Percentiles rank a stretch among this genome's conserved stretches.
phyloP scores from a whole-genome alignment of 2,329 filamentous ascomycete species.

The Cladosporium velox region DNA sequence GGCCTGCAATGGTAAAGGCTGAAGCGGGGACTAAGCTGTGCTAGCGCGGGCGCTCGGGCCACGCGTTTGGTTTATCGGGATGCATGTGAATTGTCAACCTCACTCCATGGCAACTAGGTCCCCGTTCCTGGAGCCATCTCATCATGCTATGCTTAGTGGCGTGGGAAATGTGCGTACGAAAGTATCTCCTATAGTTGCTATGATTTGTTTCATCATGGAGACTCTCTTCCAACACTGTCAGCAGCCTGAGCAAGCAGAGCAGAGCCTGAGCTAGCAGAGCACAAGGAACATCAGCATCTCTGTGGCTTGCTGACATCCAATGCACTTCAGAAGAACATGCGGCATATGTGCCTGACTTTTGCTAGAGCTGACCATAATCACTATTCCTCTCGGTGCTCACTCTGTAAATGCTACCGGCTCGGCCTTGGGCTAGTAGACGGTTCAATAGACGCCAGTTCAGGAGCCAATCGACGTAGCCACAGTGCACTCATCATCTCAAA shows the following conservation, averaged over 20 bases:
- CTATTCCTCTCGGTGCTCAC: no score
- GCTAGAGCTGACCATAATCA: no score
- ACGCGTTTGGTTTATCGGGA: not conserved
- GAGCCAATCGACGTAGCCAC: no score
- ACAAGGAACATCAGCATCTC: not conserved
- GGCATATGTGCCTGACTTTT: not conserved
- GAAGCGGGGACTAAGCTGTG: conserved; percentile 7
- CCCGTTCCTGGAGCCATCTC: not conserved
- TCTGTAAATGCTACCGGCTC: no score
- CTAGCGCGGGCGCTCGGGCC: not conserved
- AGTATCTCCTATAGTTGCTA: not conserved
- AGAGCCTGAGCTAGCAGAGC: not conserved
- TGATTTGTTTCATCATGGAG: not conserved
- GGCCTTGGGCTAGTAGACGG: no score
- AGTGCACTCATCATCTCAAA: no score
- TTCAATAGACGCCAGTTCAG: no score
- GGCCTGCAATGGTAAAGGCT: not conserved
- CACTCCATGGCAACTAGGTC: not conserved
- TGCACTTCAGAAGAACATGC: not conserved
- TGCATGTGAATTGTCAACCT: not conserved
- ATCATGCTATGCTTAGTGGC: not conserved
- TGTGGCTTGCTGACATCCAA: not conserved
- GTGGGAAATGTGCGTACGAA: not conserved
- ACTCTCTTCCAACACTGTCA: not conserved
- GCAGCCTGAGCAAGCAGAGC: not conserved